Conservation (phyloP, 2,329 filamentous ascomycete genomes). For the Dothistroma septosporum region DNA sequence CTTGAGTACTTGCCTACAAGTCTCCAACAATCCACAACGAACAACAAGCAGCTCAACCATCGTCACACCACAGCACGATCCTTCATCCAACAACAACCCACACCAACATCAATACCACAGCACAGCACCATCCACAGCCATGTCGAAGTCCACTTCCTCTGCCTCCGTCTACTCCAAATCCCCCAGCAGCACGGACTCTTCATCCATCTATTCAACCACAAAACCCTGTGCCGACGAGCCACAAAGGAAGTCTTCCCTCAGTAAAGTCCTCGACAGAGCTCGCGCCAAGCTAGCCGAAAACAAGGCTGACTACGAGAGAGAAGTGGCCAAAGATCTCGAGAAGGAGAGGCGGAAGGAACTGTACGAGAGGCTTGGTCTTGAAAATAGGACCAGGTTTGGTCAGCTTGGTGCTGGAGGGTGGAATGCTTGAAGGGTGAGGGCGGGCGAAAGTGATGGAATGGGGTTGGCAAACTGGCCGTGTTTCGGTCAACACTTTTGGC, state of each 20-base stretch:
- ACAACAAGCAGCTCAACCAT: not conserved
- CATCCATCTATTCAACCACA: slow-evolving; percentile 4
- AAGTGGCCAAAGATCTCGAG: slow-evolving; percentile 17
- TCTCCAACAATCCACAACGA: not conserved
- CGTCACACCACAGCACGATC: not conserved
- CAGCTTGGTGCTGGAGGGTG: slow-evolving; percentile 11
- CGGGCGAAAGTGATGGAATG: not conserved
- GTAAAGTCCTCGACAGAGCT: slow-evolving; percentile 12
- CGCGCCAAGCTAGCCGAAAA: slow-evolving; percentile 5
- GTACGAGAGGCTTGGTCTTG: slow-evolving; percentile 18
- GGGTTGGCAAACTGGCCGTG: not conserved
- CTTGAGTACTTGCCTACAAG: not conserved
- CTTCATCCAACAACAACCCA: not conserved
- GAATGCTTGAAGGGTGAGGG: slow-evolving; percentile 1
- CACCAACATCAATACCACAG: not conserved
- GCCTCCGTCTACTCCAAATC: not conserved
- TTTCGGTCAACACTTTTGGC: not conserved
- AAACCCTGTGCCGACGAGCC: not conserved
- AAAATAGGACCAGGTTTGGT: slow-evolving; percentile 15
- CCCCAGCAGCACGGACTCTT: not conserved
- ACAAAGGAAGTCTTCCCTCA: slow-evolving; percentile 7
- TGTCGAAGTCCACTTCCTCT: not conserved
- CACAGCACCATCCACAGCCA: not conserved
- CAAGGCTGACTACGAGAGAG: slow-evolving; percentile 11
- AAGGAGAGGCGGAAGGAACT: slow-evolving; percentile 19